Evolutionary conservation across 2,329 filamentous ascomycete genomes (phyloP), one percentile per base, ranked within the genome.

Genomic region (Arthrobotrys conoides): DNA sequence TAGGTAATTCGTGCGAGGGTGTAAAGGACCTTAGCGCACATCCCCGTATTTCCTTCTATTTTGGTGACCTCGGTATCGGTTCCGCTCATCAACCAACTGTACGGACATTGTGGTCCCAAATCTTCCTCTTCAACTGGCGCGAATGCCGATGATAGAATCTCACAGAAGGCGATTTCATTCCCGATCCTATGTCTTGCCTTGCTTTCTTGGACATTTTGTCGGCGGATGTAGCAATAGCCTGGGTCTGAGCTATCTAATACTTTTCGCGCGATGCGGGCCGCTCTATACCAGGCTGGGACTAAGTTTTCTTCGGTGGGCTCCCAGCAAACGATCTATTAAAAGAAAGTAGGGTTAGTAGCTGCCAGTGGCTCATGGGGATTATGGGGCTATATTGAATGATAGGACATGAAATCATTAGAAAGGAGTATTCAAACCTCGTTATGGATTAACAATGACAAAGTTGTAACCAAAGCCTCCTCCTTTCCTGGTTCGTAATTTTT

Each of bases 11-110:
- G 57, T n/a, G n/a, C 33, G n/a, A 63, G 57, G 1, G 36, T 44
- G 16, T 44, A 44, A 12, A 63, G 14, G 0, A 63, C 33, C 24
- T n/a, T 63, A 3, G 57, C 33, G 16, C 57, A 63, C 57, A 63
- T 63, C 6, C 57, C 57, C 3, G 57, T 63, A n/a, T 63, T 63
- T 10, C 57, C 57, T 46, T 63, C 57, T 16, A 63, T 63, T 30
- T 8, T 44, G 0, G 57, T 63, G 5, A 18, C 0, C 12, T 63
- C 36, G 22, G 22, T 63, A 3, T 18, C 33, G 8, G 1, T 63
- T 16, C 57, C 57, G 14, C 57, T 18, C 18, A 44, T 24, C 18
- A 63, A 18, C 57, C 57, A 63, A 63, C 33, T 63, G 9, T 63
- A 63, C 1, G 57, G 57, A n/a, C 57, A 63, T 63, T 24, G 36